Evolutionary conservation across 495 filamentous ascomycete species (phyloP).

Genomic region (Penicillium argentinense): DNA sequence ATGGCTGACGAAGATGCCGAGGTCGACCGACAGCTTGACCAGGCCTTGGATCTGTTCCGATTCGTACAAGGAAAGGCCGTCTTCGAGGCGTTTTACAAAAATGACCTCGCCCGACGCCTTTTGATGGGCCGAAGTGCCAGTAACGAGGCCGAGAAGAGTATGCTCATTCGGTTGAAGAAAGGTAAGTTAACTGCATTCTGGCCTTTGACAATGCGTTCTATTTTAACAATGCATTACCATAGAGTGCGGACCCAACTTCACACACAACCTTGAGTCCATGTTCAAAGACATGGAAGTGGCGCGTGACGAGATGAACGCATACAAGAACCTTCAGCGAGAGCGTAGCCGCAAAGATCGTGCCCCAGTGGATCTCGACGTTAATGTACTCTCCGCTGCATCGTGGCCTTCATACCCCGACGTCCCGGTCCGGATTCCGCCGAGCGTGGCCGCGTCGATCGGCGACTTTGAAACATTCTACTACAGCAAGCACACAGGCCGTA

Average conservation of each 20-base stretch:
- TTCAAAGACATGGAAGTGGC: conserved; percentile 96
- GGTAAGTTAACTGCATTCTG: conserved; percentile 34
- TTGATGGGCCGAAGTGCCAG: conserved; percentile 90
- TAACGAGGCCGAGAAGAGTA: conserved; percentile 91
- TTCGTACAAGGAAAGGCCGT: conserved; percentile 97
- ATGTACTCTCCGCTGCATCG: conserved; percentile 77
- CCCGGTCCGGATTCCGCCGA: conserved; percentile 68
- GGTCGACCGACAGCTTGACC: conserved; percentile 84
- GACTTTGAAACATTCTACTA: conserved; percentile 82
- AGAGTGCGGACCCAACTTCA: conserved; percentile 93
- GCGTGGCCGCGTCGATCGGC: conserved; percentile 64
- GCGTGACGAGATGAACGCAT: conserved; percentile 78
- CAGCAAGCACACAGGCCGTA: conserved; percentile 80
- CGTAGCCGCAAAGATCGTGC: conserved; percentile 47
- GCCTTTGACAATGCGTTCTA: neutral
- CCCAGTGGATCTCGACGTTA: conserved; percentile 79
- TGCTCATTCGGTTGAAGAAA: conserved; percentile 85
- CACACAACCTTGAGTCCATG: conserved; percentile 97
- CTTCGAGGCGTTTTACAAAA: conserved; percentile 99
- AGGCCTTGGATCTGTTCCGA: conserved; percentile 88
- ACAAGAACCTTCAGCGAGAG: conserved; percentile 54
- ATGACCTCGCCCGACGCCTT: conserved; percentile 83
- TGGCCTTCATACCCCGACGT: conserved; percentile 93
- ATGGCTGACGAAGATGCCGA: conserved; percentile 87
- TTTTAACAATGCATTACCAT: conserved; percentile 14